Percentiles rank a stretch among this genome's conserved stretches.
These are phyloP conservation scores for Exophiala sp. DNA, from an alignment of 2,329 filamentous ascomycete species.

Conservation along the genomic window DNA sequence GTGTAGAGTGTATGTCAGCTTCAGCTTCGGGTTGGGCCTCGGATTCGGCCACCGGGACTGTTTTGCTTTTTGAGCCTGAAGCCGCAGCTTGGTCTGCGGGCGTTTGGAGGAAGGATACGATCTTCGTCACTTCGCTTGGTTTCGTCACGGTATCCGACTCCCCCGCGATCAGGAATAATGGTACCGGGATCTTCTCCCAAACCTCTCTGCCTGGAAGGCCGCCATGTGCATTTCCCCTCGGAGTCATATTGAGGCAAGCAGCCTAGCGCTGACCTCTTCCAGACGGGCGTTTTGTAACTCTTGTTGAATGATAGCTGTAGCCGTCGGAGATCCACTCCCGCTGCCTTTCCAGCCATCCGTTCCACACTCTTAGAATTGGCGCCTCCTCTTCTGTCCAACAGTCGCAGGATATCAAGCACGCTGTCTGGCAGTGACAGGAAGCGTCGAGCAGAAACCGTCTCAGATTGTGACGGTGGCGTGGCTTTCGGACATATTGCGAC, in stretches of 20 bases:
- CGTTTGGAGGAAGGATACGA: constrained; percentile 41
- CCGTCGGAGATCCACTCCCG: constrained; percentile 38
- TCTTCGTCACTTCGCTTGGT: constrained; percentile 63
- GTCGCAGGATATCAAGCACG: constrained; percentile 69
- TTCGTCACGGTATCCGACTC: constrained; percentile 70
- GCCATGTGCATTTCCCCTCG: constrained; percentile 48
- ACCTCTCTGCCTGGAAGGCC: constrained; percentile 63
- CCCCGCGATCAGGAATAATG: constrained; percentile 72
- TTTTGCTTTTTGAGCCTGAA: constrained; percentile 2
- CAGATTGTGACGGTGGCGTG: constrained; percentile 52
- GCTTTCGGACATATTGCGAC: constrained; percentile 76
- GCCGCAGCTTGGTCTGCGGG: background rate
- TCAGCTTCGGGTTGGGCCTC: background rate
- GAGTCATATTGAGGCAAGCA: constrained; percentile 57
- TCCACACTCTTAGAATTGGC: constrained; percentile 68
- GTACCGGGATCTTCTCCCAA: constrained; percentile 68
- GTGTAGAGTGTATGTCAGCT: too few species aligned
- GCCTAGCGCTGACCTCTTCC: constrained; percentile 73
- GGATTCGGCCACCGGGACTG: constrained; percentile 32
- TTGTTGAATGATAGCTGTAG: constrained; percentile 55
- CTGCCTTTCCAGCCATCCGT: constrained; percentile 56
- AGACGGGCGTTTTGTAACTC: constrained; percentile 76
- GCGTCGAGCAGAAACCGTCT: constrained; percentile 48
- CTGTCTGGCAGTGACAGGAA: constrained; percentile 60
- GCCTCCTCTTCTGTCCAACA: constrained; percentile 74